Evolutionary conservation across 441 rosid genomes (phyloP).

Genomic region (Brassica balearica): DNA sequence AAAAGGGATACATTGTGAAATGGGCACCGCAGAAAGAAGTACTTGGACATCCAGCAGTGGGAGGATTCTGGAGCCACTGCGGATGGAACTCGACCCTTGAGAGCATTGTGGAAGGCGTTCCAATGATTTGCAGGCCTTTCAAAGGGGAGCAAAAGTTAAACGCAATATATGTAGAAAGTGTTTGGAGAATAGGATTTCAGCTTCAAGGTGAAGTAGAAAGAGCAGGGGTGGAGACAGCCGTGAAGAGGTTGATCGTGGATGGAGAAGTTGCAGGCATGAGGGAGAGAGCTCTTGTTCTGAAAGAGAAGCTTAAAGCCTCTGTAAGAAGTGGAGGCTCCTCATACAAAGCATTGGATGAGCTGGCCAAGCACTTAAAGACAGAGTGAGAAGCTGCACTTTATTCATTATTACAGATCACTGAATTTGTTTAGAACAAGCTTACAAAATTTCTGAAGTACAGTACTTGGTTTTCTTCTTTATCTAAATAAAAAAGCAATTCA

Average conservation of each 20-base stretch:
- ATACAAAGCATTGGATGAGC: slow-evolving; percentile 36
- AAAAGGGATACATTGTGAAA: slow-evolving; percentile 48
- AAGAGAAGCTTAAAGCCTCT: slow-evolving; percentile 29
- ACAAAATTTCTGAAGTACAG: background rate
- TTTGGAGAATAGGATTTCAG: slow-evolving; percentile 42
- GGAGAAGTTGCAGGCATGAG: slow-evolving; percentile 27
- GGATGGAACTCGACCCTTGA: slow-evolving; percentile 44
- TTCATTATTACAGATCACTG: background rate
- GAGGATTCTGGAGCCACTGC: slow-evolving; percentile 52
- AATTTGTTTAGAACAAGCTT: background rate
- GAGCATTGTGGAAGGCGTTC: slow-evolving; percentile 51
- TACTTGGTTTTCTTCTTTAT: background rate
- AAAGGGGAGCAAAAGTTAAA: slow-evolving; percentile 50
- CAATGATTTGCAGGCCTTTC: slow-evolving; percentile 50
- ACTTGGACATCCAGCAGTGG: slow-evolving; percentile 41
- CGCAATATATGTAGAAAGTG: slow-evolving; percentile 47
- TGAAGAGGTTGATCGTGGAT: slow-evolving; percentile 20
- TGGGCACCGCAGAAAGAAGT: slow-evolving; percentile 55
- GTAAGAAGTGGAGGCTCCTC: slow-evolving; percentile 37
- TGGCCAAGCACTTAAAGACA: slow-evolving; percentile 27
- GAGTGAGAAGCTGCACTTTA: slow-evolving; percentile 7
- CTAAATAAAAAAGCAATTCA: background rate
- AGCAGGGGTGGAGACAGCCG: slow-evolving; percentile 12
- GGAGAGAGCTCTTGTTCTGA: slow-evolving; percentile 7
- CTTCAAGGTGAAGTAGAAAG: slow-evolving; percentile 24